These are phyloP conservation scores for Fusarium nurragi DNA, from an alignment of 2,329 filamentous ascomycete genomes.

Conservation along the genomic window DNA sequence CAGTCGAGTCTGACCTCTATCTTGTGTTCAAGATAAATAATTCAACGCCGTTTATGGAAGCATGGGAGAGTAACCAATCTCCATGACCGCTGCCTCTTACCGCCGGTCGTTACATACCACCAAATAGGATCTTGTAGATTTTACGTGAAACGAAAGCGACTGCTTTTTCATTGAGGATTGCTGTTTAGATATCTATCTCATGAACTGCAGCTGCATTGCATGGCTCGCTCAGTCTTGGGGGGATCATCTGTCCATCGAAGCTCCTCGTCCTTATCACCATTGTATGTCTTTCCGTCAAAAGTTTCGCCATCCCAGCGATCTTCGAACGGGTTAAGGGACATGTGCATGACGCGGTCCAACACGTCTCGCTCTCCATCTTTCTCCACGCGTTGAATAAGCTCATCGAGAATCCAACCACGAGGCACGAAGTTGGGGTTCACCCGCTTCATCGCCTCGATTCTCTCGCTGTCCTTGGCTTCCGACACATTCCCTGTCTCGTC, in stretches of 20 bases:
- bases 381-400: conserved; percentile 89
- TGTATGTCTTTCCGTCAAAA: conserved; percentile 59
- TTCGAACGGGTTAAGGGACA: conserved; percentile 85
- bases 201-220: conserved; percentile 97
- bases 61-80: conserved; percentile 68
- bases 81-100: conserved; percentile 75
- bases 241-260: conserved; percentile 86
- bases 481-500: conserved; percentile 53
- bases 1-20: conserved; percentile 77
- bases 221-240: conserved; percentile 76
- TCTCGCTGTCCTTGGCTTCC: conserved; percentile 64
- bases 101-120: conserved; percentile 74
- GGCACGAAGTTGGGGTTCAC: conserved; percentile 96
- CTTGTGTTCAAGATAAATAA: conserved; percentile 72
- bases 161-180: not conserved
- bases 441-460: conserved; percentile 78
- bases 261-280: conserved; percentile 76
- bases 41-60: conserved; percentile 76
- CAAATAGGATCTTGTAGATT: conserved; percentile 22
- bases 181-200: conserved; percentile 51
- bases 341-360: conserved; percentile 79
- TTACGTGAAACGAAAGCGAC: not conserved
- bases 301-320: conserved; percentile 73
- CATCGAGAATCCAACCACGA: conserved; percentile 90
- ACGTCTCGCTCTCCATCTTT: conserved; percentile 84